Evolutionary conservation across 495 filamentous ascomycete genomes (phyloP).

Genomic region (Parathielavia hyrcaniae): DNA sequence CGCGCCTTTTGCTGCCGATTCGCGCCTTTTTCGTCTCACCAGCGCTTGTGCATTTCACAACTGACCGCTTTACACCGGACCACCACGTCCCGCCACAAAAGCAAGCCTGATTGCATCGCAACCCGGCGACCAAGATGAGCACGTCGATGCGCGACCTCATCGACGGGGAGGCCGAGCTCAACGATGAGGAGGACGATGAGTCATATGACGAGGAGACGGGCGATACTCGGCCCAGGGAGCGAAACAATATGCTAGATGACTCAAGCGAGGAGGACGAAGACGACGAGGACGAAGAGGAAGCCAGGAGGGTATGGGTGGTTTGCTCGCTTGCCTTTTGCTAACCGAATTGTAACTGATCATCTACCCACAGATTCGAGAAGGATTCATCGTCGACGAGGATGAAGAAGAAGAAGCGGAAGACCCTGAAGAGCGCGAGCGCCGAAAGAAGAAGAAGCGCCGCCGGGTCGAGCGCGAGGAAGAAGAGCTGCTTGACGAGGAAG

Average conservation of each 20-base stretch:
- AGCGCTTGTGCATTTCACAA: background rate
- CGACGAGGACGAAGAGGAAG: constrained; percentile 85
- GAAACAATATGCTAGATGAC: constrained; percentile 53
- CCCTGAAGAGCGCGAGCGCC: constrained; percentile 54
- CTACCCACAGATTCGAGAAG: constrained; percentile 67
- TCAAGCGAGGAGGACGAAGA: constrained; percentile 96
- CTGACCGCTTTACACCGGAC: background rate
- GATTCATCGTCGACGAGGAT: constrained; percentile 93
- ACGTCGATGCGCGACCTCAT: constrained; percentile 61
- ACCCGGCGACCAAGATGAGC: constrained; percentile 52
- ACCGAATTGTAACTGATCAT: background rate
- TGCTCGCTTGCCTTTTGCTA: background rate
- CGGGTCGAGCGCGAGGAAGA: constrained; percentile 76
- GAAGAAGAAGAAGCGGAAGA: constrained; percentile 70
- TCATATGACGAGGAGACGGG: constrained; percentile 78
- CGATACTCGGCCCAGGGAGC: constrained; percentile 43
- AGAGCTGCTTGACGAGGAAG: constrained; percentile 87
- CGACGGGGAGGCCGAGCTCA: constrained; percentile 76
- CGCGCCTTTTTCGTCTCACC: background rate
- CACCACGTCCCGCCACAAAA: background rate
- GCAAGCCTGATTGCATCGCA: background rate
- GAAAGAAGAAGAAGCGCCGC: constrained; percentile 60
- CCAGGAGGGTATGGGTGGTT: constrained; percentile 39
- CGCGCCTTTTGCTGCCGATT: background rate
- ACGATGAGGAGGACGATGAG: constrained; percentile 86